Percentiles rank a stretch among this genome's conserved stretches.
Conservation (phyloP, 176 grass and related monocot genomes). For the Tuctoria greenei region DNA sequence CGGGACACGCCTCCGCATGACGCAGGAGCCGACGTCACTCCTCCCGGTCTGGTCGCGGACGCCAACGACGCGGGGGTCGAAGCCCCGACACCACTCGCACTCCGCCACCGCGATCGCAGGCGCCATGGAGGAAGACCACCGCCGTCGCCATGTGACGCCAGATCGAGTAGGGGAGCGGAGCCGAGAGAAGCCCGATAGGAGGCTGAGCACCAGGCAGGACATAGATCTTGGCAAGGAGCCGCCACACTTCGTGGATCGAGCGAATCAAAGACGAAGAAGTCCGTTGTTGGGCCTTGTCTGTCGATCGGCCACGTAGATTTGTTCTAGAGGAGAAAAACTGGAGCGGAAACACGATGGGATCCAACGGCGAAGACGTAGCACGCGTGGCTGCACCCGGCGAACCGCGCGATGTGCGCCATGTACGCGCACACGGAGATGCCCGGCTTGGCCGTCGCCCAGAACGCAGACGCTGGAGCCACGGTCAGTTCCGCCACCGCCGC, state of each 20-base stretch:
- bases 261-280: too few relatives aligned
- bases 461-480: conserved; percentile 37
- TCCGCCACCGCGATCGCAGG: not conserved
- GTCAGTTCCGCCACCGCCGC: conserved; percentile 3
- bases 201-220: too few relatives aligned
- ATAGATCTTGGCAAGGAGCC: too few relatives aligned
- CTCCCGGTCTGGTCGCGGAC: conserved; percentile 52
- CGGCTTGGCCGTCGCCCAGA: conserved; percentile 58
- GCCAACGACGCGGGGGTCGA: conserved; percentile 29
- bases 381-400: conserved; percentile 61
- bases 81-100: conserved; percentile 34
- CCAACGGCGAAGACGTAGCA: conserved; percentile 77
- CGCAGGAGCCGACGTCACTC: conserved; percentile 49
- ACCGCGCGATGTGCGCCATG: conserved; percentile 55
- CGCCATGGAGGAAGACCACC: conserved; percentile 41
- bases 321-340: too few relatives aligned
- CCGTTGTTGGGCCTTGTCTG: too few relatives aligned
- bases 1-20: conserved; percentile 36
- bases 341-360: too few relatives aligned
- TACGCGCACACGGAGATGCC: conserved; percentile 59
- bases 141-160: too few relatives aligned
- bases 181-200: too few relatives aligned
- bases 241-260: too few relatives aligned
- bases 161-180: too few relatives aligned
- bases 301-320: too few relatives aligned